A percentile compares a stretch with the other conserved stretches of the same genome.
Evolutionary conservation across 2,329 filamentous ascomycete species (phyloP).

Genomic region (Phialophora tarda): DNA sequence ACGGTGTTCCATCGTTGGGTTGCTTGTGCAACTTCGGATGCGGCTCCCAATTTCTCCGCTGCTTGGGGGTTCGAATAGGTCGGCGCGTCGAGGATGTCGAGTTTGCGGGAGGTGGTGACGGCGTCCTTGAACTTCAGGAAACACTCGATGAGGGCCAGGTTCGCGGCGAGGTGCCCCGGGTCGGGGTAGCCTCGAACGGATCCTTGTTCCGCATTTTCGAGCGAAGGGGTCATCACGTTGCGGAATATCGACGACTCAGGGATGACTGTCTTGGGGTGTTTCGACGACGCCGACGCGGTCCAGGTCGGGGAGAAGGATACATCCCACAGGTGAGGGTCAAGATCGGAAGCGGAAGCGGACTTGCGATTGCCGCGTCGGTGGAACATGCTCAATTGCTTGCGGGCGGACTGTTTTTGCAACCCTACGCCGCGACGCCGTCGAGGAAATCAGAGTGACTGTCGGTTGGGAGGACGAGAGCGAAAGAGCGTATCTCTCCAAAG

Average conservation of each 20-base stretch:
- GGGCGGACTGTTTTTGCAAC: neutral
- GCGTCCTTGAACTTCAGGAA: conserved; percentile 27
- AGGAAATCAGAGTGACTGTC: neutral
- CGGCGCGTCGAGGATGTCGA: conserved; percentile 17
- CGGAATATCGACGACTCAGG: conserved; percentile 27
- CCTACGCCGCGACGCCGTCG: neutral
- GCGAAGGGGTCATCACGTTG: conserved; percentile 26
- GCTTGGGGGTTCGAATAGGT: conserved; percentile 4
- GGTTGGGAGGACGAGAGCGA: neutral
- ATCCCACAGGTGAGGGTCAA: neutral
- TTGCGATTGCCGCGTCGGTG: neutral
- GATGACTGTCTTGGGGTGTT: conserved; percentile 25
- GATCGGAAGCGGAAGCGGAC: neutral
- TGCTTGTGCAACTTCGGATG: conserved; percentile 4
- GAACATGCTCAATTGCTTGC: neutral
- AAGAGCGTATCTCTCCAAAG: neutral
- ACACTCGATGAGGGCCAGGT: conserved; percentile 33
- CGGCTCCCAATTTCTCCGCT: neutral
- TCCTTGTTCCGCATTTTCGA: conserved; percentile 1
- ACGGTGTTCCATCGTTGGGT: conserved; percentile 27
- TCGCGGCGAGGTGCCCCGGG: conserved; percentile 29
- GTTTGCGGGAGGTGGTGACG: conserved; percentile 18
- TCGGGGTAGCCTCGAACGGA: conserved; percentile 24
- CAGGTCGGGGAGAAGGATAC: neutral
- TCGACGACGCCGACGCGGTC: neutral